Evolutionary conservation across 257 asterid genomes (phyloP), one percentile per base, ranked within the genome.

Genomic region (Salvia rosmarinus): DNA sequence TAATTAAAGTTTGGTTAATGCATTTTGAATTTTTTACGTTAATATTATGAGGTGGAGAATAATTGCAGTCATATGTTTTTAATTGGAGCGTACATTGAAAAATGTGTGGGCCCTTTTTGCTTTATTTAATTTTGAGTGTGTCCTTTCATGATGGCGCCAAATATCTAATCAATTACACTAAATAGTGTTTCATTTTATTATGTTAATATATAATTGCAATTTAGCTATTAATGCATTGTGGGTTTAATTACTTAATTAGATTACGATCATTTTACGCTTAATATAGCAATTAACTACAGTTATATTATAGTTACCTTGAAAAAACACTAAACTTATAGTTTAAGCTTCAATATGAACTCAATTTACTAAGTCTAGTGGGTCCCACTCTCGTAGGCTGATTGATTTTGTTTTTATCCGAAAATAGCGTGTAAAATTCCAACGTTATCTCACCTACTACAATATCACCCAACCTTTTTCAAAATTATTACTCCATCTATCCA

Each of bases 401-500:
- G 11, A 16, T 37, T 37, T 6, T 9, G 42, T 37, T 37, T 16
- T n/a, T 20, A 11, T 54, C 17, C 8, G 0, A 54, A 54, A 68
- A 21, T 21, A 56, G 2, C 42, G 56, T 42, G 47, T 28, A 30
- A 9, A 4, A 35, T 25, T 43, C 9, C 0, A 2, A 58, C 11
- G 5, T 46, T 25, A 57, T 17, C 37, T 66, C 59, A 72, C 81
- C 81, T 72, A 72, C 75, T 58, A 28, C 71, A 20, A 0, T 46
- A 55, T 23, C 65, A 58, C 4, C 28, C 6, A 64, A 17, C 7
- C 16, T 51, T 30, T 55, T 19, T 30, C n/a, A n/a, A n/a, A n/a
- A n/a, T n/a, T n/a, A n/a, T n/a, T n/a, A n/a, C n/a, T n/a, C n/a
- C n/a, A n/a, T n/a, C n/a, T n/a, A n/a, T n/a, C n/a, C n/a, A n/a